phyloP scores from a whole-genome alignment of 345 rosid species.

The Eucalyptus fibrosa region DNA sequence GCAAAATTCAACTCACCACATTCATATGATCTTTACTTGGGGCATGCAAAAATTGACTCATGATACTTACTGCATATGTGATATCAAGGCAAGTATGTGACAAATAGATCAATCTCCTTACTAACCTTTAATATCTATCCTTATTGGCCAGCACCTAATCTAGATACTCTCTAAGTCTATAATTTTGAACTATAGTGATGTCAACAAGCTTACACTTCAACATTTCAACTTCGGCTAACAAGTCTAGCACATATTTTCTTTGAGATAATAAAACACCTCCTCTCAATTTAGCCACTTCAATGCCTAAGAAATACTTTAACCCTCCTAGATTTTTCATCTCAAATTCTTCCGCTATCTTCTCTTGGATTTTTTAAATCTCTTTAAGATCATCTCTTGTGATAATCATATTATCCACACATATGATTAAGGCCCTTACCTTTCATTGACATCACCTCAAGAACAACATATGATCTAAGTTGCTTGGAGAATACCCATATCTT shows the following conservation, averaged over 20 bases:
- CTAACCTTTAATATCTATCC: background rate
- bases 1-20: background rate
- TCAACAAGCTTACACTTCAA: background rate
- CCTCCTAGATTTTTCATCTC: background rate
- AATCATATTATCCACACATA: background rate
- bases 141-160: background rate
- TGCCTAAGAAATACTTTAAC: background rate
- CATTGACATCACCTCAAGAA: background rate
- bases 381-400: background rate
- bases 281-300: too few relatives aligned
- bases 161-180: background rate
- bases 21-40: background rate
- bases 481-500: background rate
- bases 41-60: background rate
- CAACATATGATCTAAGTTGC: background rate
- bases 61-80: background rate
- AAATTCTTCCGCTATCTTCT: background rate
- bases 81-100: background rate
- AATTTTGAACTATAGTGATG: background rate
- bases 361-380: background rate
- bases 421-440: background rate
- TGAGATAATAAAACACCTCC: background rate
- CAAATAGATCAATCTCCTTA: background rate
- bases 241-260: background rate
- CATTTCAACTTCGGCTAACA: background rate